phyloP scores from a whole-genome alignment of 2,329 filamentous ascomycete genomes.

The Fusarium concolor region DNA sequence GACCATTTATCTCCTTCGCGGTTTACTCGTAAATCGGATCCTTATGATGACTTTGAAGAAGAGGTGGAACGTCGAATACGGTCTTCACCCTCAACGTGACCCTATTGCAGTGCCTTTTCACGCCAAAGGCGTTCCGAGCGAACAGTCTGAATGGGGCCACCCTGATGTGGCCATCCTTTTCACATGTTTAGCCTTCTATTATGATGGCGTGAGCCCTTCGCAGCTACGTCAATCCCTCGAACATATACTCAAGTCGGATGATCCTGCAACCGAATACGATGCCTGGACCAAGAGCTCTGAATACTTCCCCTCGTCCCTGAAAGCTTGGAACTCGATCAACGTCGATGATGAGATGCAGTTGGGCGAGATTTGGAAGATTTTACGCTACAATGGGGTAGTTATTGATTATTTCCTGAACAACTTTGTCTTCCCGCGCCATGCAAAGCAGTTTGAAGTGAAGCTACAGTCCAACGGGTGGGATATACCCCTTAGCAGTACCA shows the following conservation, averaged over 20 bases:
- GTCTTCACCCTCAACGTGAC: constrained; percentile 65
- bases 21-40: constrained; percentile 70
- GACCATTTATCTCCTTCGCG: constrained; percentile 68
- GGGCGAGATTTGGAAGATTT: constrained; percentile 61
- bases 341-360: constrained; percentile 67
- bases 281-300: constrained; percentile 58
- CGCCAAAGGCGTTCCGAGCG: constrained; percentile 65
- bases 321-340: constrained; percentile 70
- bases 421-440: constrained; percentile 74
- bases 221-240: constrained; percentile 65
- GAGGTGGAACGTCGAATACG: constrained; percentile 75
- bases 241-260: constrained; percentile 64
- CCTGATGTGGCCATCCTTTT: constrained; percentile 74
- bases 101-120: constrained; percentile 68
- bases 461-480: constrained; percentile 77
- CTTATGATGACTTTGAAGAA: constrained; percentile 70
- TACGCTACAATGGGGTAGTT: constrained; percentile 62
- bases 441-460: constrained; percentile 73
- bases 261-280: constrained; percentile 68
- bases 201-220: constrained; percentile 62
- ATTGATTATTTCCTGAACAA: constrained; percentile 73
- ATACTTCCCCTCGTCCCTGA: constrained; percentile 61
- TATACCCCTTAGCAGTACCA: constrained; percentile 53
- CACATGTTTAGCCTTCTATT: constrained; percentile 76
- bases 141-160: constrained; percentile 75